Base-by-base conservation (phyloP, 2,329 filamentous ascomycete genomes). In the Bipolaris gigantea region DNA sequence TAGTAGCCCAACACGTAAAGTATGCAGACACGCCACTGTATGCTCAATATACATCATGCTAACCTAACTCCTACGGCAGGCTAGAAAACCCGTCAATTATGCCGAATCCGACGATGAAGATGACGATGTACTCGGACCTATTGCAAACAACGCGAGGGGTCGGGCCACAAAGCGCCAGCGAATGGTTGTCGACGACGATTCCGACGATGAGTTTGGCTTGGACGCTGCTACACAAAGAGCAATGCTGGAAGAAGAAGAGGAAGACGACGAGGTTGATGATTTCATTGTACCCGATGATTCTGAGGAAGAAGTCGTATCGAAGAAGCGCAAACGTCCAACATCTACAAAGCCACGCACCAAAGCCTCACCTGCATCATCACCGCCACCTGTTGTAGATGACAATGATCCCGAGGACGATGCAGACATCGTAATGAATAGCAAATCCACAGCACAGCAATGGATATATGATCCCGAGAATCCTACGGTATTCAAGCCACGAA, bases 261-360 rank as follows among this genome's bases (percentile, higher is more conserved):
- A 85, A n/a, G 90, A 94, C 49, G 82, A 85, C 18, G 90, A 94
- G 48, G 85, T 95, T 78, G 90, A 88, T 57, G 89, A 96, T 71
- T 97, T 97, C 66, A 81, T 97, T 21, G 92, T 89, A 4, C 86
- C 89, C 0, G 92, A 97, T 65, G 90, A 95, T 38, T 93, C 90
- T 0, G 92, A 96, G 43, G 89, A 86, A 69, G 80, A 57, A 61
- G 79, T 64, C 71, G 73, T 81, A 21, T 79, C 88, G 0, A 89
- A 85, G 70, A 96, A 96, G 76, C 79, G 88, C 52, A 83, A 82
- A 65, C 82, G 88, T n/a, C 84, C 67, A 56, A 79, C 13, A 69
- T 75, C 85, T 1, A 81, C 88, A 44, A 93, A 93, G 81, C 84
- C 65, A 78, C 85, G 7, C 60, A 75, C 51, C 82, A 84, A 48